phyloP scores from a whole-genome alignment of 208 protist species.

The Leishmania guyanensis region DNA sequence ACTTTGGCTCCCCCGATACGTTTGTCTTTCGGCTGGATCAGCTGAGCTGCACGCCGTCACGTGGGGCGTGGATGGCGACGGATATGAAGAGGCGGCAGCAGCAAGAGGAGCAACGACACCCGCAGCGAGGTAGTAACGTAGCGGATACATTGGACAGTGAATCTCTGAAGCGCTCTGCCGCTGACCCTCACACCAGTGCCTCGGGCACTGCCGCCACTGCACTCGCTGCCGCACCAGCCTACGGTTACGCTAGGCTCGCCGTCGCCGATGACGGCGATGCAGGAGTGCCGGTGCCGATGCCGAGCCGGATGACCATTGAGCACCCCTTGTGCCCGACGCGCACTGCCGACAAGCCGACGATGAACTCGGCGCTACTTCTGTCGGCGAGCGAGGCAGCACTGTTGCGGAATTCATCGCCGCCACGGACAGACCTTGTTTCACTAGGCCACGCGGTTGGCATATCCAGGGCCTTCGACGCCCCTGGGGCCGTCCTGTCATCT shows the following conservation, averaged over 20 bases:
- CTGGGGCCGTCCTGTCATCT: background rate
- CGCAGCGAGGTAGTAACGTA: background rate
- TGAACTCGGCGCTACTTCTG: background rate
- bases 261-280: background rate
- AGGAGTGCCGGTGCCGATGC: conserved; percentile 16
- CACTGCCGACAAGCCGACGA: too few relatives aligned
- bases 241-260: conserved; percentile 2
- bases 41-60: background rate
- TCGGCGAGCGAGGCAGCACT: background rate
- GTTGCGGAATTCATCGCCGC: background rate
- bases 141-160: background rate
- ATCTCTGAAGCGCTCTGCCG: background rate
- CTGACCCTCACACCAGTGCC: background rate
- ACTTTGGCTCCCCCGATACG: conserved; percentile 55
- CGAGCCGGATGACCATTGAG: conserved; percentile 17
- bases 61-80: conserved; percentile 23
- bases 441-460: background rate
- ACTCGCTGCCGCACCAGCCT: background rate
- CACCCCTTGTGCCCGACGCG: background rate
- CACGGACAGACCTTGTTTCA: background rate
- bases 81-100: conserved; percentile 3
- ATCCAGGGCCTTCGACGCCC: background rate
- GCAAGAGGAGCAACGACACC: background rate
- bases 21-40: conserved; percentile 52
- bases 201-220: background rate